phyloP scores from a whole-genome alignment of 2,329 filamentous ascomycete species.

The Beauveria varroae region DNA sequence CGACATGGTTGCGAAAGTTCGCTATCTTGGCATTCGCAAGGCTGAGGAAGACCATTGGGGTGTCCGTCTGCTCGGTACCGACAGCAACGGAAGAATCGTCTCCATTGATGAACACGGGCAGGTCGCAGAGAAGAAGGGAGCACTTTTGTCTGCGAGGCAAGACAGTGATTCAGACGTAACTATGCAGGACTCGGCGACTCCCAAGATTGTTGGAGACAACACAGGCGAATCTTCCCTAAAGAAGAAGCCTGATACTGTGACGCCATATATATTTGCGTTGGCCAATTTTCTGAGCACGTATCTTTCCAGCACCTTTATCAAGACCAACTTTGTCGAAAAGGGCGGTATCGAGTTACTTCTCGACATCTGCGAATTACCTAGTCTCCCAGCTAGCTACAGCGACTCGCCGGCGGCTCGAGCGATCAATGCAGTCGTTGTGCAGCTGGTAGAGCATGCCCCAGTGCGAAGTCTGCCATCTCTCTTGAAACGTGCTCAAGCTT shows the following conservation, averaged over 20 bases:
- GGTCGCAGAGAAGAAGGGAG: conserved; percentile 21
- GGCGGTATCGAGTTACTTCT: conserved; percentile 79
- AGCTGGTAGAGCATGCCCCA: conserved; percentile 73
- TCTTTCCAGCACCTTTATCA: conserved; percentile 66
- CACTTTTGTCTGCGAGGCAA: conserved; percentile 32
- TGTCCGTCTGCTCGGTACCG: conserved; percentile 64
- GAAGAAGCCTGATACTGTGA: conserved; percentile 33
- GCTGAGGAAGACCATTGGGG: conserved; percentile 65
- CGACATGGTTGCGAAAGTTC: conserved; percentile 79
- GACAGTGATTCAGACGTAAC: conserved; percentile 49
- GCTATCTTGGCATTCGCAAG: conserved; percentile 63
- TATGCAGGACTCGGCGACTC: conserved; percentile 50
- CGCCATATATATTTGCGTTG: conserved; percentile 67
- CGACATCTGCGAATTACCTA: conserved; percentile 75
- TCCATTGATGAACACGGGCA: conserved; percentile 45
- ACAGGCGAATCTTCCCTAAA: conserved; percentile 12
- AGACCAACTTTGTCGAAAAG: conserved; percentile 64
- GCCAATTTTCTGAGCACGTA: conserved; percentile 70
- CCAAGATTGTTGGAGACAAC: background rate
- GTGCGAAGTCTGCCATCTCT: conserved; percentile 77
- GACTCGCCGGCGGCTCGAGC: conserved; percentile 60
- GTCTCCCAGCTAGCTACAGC: conserved; percentile 56
- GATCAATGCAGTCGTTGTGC: conserved; percentile 65
- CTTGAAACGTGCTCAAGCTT: conserved; percentile 62
- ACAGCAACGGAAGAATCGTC: conserved; percentile 46